These are phyloP conservation scores for Melampsora occidentalis DNA, from an alignment of 1,284 basidiomycete species.

Conservation along the genomic window DNA sequence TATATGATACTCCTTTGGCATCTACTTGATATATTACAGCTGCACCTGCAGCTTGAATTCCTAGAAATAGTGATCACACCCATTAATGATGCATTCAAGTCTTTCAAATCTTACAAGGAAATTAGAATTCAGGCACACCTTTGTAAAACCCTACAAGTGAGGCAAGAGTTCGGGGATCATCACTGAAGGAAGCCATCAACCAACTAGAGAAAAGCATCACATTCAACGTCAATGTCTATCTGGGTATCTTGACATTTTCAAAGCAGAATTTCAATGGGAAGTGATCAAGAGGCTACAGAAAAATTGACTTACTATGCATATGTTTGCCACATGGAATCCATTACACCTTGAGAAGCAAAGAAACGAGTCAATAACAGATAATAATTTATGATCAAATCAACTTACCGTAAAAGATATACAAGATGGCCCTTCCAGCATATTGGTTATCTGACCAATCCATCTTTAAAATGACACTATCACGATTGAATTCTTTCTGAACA, in stretches of 20 bases:
- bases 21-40: constrained; percentile 40
- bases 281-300: too few relatives aligned
- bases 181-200: constrained; percentile 32
- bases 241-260: too few relatives aligned
- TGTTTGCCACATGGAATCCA: constrained; percentile 43
- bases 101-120: neutral
- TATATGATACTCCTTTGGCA: constrained; percentile 31
- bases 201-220: constrained; percentile 12
- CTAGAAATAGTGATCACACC: neutral
- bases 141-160: constrained; percentile 43
- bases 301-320: constrained; percentile 33
- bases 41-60: constrained; percentile 39
- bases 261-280: too few relatives aligned
- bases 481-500: constrained; percentile 49
- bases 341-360: constrained; percentile 5
- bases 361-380: neutral
- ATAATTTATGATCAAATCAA: constrained; percentile 36
- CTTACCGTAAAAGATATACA: constrained; percentile 50
- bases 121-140: constrained; percentile 7
- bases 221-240: neutral
- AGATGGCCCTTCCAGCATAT: constrained; percentile 48
- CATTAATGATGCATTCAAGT: neutral
- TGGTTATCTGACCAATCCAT: constrained; percentile 40
- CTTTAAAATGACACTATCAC: constrained; percentile 34
- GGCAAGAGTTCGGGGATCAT: constrained; percentile 31